phyloP scores from a whole-genome alignment of 768 basidiomycete genomes.

The Lactifluus piperatus region DNA sequence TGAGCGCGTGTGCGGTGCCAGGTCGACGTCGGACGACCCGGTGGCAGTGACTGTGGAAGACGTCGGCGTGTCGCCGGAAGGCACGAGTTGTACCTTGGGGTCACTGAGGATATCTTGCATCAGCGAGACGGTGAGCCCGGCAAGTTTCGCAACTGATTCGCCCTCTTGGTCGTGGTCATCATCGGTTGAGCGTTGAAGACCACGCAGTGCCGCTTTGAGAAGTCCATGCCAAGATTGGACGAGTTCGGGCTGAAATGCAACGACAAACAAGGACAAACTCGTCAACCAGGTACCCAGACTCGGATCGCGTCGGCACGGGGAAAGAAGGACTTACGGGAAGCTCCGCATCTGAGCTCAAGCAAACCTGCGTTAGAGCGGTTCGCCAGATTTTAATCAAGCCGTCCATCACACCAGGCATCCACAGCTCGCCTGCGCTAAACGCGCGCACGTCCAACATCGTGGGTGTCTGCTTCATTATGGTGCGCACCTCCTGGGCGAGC shows the following conservation, averaged over 20 bases:
- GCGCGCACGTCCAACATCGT: conserved; percentile 44
- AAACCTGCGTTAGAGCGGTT: conserved; percentile 35
- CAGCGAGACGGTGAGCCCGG: conserved; percentile 9
- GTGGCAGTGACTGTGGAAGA: too few relatives aligned
- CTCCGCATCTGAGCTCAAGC: conserved; percentile 36
- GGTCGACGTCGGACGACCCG: not conserved
- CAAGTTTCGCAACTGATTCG: conserved; percentile 20
- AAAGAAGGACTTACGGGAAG: conserved; percentile 53
- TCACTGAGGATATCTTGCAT: conserved; percentile 17
- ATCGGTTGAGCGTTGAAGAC: conserved; percentile 32
- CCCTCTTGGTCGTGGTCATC: conserved; percentile 26
- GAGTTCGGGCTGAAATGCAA: conserved; percentile 34
- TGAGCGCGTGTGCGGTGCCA: conserved; percentile 24
- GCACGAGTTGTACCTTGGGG: conserved; percentile 14
- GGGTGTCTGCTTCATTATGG: conserved; percentile 47
- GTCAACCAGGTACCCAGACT: not conserved
- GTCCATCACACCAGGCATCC: conserved; percentile 42
- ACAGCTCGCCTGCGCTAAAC: conserved; percentile 51
- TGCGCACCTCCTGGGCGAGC: conserved; percentile 39
- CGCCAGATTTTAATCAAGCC: conserved; percentile 48
- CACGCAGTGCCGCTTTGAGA: conserved; percentile 39
- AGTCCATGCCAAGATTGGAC: conserved; percentile 50
- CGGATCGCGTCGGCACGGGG: too few relatives aligned
- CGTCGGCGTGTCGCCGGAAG: not conserved
- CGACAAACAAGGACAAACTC: conserved; percentile 2